These are phyloP conservation scores for Lentinula raphanica DNA, from an alignment of 768 basidiomycete species.

Conservation along the genomic window DNA sequence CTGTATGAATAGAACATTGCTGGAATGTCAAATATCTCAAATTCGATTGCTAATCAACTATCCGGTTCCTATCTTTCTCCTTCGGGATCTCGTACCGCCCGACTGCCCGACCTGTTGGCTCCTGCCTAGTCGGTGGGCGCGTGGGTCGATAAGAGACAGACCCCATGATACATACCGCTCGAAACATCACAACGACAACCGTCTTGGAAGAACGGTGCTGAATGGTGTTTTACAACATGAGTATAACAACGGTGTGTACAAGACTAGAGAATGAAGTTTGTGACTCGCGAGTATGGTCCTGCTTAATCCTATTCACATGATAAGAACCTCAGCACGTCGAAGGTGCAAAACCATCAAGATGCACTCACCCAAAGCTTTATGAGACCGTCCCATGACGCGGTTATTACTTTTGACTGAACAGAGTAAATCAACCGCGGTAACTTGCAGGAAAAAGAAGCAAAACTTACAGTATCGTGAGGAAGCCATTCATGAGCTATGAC, in stretches of 20 bases:
- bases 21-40: background rate
- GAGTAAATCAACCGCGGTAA: constrained; percentile 19
- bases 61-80: background rate
- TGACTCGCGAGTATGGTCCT: too few species aligned
- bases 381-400: constrained; percentile 95
- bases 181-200: too few species aligned
- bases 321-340: background rate
- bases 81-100: background rate
- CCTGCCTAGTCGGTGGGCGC: too few species aligned
- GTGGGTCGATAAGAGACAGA: too few species aligned
- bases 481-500: constrained; percentile 98
- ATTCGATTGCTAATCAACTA: background rate
- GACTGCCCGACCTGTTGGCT: too few species aligned
- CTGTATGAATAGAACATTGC: too few species aligned
- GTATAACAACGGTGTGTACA: too few species aligned
- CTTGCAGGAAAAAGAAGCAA: constrained; percentile 49
- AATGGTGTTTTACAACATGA: too few species aligned
- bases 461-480: constrained; percentile 88
- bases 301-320: constrained; percentile 9
- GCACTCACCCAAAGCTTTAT: constrained; percentile 93
- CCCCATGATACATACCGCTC: too few species aligned
- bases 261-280: too few species aligned
- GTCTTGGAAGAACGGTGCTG: too few species aligned
- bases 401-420: constrained; percentile 88
- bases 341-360: background rate